Evolutionary conservation across 2,329 filamentous ascomycete species (phyloP).

Genomic region (Trichoderma atrobrunneum): DNA sequence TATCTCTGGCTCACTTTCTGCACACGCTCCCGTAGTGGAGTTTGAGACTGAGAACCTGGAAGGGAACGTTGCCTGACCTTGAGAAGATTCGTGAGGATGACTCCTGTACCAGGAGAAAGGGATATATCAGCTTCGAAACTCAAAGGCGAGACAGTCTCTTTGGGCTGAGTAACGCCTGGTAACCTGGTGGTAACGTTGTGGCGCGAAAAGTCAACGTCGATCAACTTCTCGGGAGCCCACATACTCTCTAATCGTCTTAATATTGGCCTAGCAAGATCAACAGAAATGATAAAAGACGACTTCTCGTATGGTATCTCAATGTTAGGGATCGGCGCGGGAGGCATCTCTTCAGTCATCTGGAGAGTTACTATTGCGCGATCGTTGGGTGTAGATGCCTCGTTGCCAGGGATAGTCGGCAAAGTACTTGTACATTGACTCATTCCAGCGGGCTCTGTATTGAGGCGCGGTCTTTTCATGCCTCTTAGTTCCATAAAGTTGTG

Average conservation of each 20-base stretch:
- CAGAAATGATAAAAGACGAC: constrained; percentile 49
- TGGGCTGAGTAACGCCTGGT: constrained; percentile 16
- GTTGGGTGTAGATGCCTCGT: not conserved
- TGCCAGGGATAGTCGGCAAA: not conserved
- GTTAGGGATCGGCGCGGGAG: constrained; percentile 22
- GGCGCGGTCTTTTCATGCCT: constrained; percentile 27
- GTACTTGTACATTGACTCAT: not conserved
- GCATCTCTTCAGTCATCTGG: not conserved
- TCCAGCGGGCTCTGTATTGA: not conserved
- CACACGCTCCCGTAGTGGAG: constrained; percentile 56
- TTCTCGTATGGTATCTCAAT: constrained; percentile 20
- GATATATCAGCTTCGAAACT: constrained; percentile 68
- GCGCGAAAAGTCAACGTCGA: constrained; percentile 58
- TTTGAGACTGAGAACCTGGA: constrained; percentile 45
- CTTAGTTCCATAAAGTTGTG: constrained; percentile 34
- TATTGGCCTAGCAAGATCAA: constrained; percentile 46
- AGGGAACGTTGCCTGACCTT: constrained; percentile 69
- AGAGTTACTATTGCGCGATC: not conserved
- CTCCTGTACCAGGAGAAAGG: constrained; percentile 64
- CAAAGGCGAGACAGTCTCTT: constrained; percentile 35
- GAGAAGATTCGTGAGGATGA: constrained; percentile 69
- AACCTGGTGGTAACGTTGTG: constrained; percentile 31
- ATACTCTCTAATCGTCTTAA: constrained; percentile 48
- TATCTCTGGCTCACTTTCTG: constrained; percentile 56
- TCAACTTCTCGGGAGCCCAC: constrained; percentile 49